Base-by-base conservation (phyloP, 768 basidiomycete genomes). In the Phylloporus sp. region DNA sequence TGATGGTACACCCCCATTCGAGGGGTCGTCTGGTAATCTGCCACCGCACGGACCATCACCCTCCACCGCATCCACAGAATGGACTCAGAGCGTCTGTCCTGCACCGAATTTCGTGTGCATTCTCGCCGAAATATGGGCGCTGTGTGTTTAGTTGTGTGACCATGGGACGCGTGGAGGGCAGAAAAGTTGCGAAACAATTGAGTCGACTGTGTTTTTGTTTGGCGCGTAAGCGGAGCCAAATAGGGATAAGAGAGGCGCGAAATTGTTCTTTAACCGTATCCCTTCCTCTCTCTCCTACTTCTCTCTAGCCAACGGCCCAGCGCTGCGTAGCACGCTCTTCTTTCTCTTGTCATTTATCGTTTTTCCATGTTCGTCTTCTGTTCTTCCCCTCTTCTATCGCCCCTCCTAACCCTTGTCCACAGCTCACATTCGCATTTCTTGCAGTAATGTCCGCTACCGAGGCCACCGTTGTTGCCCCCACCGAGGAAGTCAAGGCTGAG, bases 391-490 rank as follows among this genome's bases (percentile, higher is more conserved):
- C 44, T 48, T 41, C 20, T 26, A 6, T 34, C n/a, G 1, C 26
- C 33, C 28, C 13, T 38, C 28, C 46, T 58, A 13, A 48, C 22
- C 23, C n/a, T 48, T 45, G 39, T 55, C 46, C 35, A 22, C 65
- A 81, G 79, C 79, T 77, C 77, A 75, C 57, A 67, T 72, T 74
- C 73, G 70, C 66, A 70, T 65, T 70, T 71, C 70, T 64, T 73
- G 69, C 71, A 71, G 80, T 89, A 88, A 90, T 92, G 87, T 90
- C 89, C 76, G 78, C 84, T 69, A 66, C 82, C 61, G 85, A 83
- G 69, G 68, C 71, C 63, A 60, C 73, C 64, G 71, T 71, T 62
- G 73, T 63, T 58, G 69, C 60, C 40, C 61, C 73, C 65, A 67
- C 71, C 46, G 81, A 81, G 68, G 82, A 80, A 65, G 68, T 71